Evolutionary conservation across 2,329 filamentous ascomycete genomes (phyloP), one percentile per base, ranked within the genome.

Genomic region (Pseudophaeomoniella oleicola): DNA sequence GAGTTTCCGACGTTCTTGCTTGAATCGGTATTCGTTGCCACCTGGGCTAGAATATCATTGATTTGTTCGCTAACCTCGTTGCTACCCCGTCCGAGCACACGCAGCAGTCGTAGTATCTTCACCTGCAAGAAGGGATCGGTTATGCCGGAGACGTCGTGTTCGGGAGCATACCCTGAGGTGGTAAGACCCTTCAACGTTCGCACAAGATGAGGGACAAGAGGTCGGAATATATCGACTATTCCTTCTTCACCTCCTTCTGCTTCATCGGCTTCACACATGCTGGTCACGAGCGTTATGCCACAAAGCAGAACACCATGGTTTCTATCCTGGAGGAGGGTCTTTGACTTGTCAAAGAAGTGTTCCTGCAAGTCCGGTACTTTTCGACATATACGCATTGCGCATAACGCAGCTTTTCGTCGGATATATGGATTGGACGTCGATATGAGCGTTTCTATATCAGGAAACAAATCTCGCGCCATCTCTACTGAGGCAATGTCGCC

Each of bases 1-100:
- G 90, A 88, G 56, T 98, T 98, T 44, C 90, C 90, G 30, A 98
- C 90, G 46, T 98, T 98, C 66, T 98, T 98, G 17, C 87, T 87
- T 0, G 88, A 86, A 53, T 98, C 90, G 1, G 90, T 98, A 59
- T 98, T 98, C 29, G 88, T 96, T 36, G 90, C 90, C 37, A 98
- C 90, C 63, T 94, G 87, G 4, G 90, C 90, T 41, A 98, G 66
- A 42, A 98, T 98, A 53, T 98, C 90, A 62, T 96, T 98, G 65
- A 98, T 96, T 57, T 93, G 80, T 59, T 98, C 92, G 57, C 86
- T 96, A 16, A 84, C 86, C 42, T 86, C 71, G 9, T 77, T 67
- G 57, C 98, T 86, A 22, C 88, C 87, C 42, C 86, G 77, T 12
- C 81, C 88, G 32, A 98, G 67, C 5, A 94, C 83, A 45, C 88